Evolutionary conservation across 2,329 filamentous ascomycete species (phyloP).

Genomic region (Aspergillaceae sp.): DNA sequence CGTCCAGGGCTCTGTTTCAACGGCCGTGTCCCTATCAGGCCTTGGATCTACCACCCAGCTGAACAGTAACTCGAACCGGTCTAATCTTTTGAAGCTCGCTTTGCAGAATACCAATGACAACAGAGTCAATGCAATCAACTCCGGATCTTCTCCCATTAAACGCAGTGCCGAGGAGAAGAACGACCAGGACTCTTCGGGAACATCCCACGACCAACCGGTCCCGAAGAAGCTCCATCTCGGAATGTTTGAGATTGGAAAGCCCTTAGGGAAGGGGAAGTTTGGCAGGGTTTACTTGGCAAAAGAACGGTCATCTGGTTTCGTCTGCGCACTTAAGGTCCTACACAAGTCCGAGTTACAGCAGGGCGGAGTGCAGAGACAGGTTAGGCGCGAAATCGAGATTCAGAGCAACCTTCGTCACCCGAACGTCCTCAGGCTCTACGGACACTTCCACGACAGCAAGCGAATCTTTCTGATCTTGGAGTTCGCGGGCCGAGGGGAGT

Average conservation of each 20-base stretch:
- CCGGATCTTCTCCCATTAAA: slow-evolving; percentile 55
- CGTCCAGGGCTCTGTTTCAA: slow-evolving; percentile 38
- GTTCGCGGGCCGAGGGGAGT: slow-evolving; percentile 74
- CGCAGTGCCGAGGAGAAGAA: slow-evolving; percentile 40
- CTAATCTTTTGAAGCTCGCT: slow-evolving; percentile 78
- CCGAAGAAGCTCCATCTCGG: slow-evolving; percentile 67
- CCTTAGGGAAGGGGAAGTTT: slow-evolving; percentile 80
- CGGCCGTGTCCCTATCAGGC: slow-evolving; percentile 37
- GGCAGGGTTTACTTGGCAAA: slow-evolving; percentile 77
- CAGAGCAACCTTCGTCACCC: slow-evolving; percentile 80
- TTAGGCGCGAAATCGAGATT: slow-evolving; percentile 81
- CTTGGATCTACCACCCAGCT: slow-evolving; percentile 37
- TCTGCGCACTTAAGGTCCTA: slow-evolving; percentile 77
- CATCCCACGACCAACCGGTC: slow-evolving; percentile 50
- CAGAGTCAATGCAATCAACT: slow-evolving; percentile 47
- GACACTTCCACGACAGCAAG: slow-evolving; percentile 83
- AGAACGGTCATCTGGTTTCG: slow-evolving; percentile 68
- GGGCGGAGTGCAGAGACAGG: slow-evolving; percentile 76
- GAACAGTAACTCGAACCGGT: slow-evolving; percentile 50
- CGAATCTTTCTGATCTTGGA: slow-evolving; percentile 81
- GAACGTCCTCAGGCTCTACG: slow-evolving; percentile 74
- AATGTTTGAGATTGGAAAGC: slow-evolving; percentile 89
- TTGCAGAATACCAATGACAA: slow-evolving; percentile 67
- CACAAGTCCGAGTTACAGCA: slow-evolving; percentile 77
- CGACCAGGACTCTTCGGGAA: slow-evolving; percentile 7